Base-by-base conservation (phyloP, 1,284 basidiomycete species). In the Puccinia hordei region DNA sequence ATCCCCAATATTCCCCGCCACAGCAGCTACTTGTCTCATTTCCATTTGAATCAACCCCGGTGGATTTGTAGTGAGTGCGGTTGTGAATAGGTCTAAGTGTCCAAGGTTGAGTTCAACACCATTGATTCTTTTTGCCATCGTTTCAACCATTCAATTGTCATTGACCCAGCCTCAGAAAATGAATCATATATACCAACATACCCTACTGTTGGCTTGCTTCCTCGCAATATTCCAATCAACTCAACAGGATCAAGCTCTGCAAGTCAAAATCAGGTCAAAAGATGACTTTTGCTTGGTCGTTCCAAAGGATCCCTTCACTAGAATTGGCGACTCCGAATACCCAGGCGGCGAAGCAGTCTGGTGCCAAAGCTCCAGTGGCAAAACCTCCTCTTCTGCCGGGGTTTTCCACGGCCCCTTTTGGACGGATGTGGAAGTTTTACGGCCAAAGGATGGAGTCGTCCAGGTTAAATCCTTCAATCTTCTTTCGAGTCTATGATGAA, bases 241-340 rank as follows among this genome's bases (percentile, higher is more conserved):
- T 38, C 59, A 63, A 33, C 27, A 38, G 12, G 33, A 75, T n/a
- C n/a, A 41, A 24, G 15, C 51, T 30, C 38, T 81, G 15, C 17
- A 55, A 59, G 79, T 74, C 19, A 73, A 44, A 68, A 81, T 76
- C 53, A 49, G 49, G 1, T 19, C 49, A 13, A 49, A 44, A 19
- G 24, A 72, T n/a, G 55, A 79, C 35, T 79, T 86, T 84, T 81
- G 80, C 35, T 5, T 82, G 53, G 71, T 80, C 24, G 41, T 81
- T 44, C 80, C 81, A n/a, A 82, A 82, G 51, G 80, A 79, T 5
- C 66, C 30, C 19, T 46, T 80, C 30, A 82, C 81, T 2, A 76
- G 73, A 41, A 81, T 83, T 68, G 35, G 82, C 71, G 65, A 82
- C 79, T 78, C 82, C 46, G 53, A 81, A 68, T 19, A 63, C 12